These are phyloP conservation scores for Lipomyces spencermartinsiae DNA, from an alignment of 805 yeast genomes.

Conservation along the genomic window DNA sequence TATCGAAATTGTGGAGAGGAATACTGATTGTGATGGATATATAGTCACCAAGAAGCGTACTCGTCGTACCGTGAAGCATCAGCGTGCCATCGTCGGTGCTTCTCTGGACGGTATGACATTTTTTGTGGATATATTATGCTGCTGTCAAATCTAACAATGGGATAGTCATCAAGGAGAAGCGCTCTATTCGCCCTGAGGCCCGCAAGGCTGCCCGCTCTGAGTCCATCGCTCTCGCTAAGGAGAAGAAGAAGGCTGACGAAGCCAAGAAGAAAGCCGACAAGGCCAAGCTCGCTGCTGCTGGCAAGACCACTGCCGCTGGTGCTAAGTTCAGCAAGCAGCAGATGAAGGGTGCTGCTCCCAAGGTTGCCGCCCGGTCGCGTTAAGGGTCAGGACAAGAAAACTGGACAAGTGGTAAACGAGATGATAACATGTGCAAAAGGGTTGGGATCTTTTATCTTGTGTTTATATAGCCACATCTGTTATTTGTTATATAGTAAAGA, in stretches of 20 bases:
- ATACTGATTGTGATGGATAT: not conserved
- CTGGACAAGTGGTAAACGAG: not conserved
- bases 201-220: slow-evolving; percentile 97
- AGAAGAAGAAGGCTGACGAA: slow-evolving; percentile 78
- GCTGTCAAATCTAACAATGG: not conserved
- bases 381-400: slow-evolving; percentile 51
- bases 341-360: slow-evolving; percentile 97
- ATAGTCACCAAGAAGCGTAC: slow-evolving; percentile 88
- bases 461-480: not conserved
- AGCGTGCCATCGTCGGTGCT: slow-evolving; percentile 99
- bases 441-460: slow-evolving; percentile 8
- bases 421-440: not conserved
- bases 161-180: slow-evolving; percentile 91
- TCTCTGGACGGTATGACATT: slow-evolving; percentile 73
- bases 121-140: not conserved
- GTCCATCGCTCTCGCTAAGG: slow-evolving; percentile 65
- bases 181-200: slow-evolving; percentile 92
- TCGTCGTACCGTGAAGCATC: slow-evolving; percentile 97
- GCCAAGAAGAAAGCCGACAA: slow-evolving; percentile 94
- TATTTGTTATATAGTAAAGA: slow-evolving; percentile 8
- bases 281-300: slow-evolving; percentile 65
- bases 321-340: slow-evolving; percentile 89
- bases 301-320: slow-evolving; percentile 61
- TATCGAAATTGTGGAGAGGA: not conserved
- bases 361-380: slow-evolving; percentile 96